phyloP scores from a whole-genome alignment of 2,329 filamentous ascomycete genomes.

The Akanthomyces uredinophilus region DNA sequence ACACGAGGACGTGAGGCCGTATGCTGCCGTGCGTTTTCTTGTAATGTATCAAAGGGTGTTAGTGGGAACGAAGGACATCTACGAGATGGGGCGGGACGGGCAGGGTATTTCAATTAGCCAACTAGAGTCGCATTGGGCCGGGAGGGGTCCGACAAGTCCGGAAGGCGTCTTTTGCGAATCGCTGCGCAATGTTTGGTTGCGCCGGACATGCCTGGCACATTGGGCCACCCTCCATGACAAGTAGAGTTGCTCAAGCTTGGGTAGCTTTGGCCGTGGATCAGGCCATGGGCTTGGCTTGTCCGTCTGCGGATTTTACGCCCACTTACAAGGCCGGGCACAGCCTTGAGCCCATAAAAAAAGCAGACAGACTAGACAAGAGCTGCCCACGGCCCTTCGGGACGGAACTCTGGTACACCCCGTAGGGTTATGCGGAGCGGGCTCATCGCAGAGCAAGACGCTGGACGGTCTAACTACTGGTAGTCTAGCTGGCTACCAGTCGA shows the following conservation, averaged over 20 bases:
- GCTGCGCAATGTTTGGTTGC: background rate
- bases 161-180: background rate
- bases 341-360: background rate
- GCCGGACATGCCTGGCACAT: background rate
- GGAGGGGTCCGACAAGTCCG: background rate
- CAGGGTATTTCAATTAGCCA: slow-evolving; percentile 5
- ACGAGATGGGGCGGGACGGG: background rate
- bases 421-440: background rate
- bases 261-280: slow-evolving; percentile 5
- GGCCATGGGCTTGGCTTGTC: background rate
- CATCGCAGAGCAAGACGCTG: slow-evolving; percentile 5
- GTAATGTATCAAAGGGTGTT: background rate
- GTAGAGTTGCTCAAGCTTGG: slow-evolving; percentile 2
- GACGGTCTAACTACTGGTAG: background rate
- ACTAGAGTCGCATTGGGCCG: background rate
- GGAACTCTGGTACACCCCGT: slow-evolving; percentile 6
- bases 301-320: background rate
- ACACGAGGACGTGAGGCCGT: background rate
- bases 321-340: background rate
- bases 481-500: background rate
- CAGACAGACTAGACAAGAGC: background rate
- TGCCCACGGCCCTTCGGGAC: background rate
- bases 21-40: background rate
- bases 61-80: background rate
- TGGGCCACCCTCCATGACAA: slow-evolving; percentile 7